Percentiles rank a stretch among this genome's conserved stretches.
Evolutionary conservation across 768 basidiomycete genomes (phyloP).

Genomic region (Tricholoma flavovirens): DNA sequence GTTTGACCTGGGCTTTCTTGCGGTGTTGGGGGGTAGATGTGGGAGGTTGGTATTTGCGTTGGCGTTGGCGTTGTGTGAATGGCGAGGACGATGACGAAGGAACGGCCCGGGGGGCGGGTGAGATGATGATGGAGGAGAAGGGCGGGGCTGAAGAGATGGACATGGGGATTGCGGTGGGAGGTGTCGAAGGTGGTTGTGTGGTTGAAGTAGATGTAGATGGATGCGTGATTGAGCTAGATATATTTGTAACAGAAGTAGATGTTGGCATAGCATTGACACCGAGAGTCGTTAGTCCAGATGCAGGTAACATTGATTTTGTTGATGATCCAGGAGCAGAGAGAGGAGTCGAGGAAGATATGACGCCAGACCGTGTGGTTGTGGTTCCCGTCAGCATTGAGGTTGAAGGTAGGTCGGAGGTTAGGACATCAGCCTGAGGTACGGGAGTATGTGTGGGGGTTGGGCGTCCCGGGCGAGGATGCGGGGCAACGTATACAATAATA

Average conservation of each 20-base stretch:
- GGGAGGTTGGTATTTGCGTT: slow-evolving; percentile 23
- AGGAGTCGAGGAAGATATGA: slow-evolving; percentile 3
- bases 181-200: not conserved
- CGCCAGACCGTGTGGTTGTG: slow-evolving; percentile 7
- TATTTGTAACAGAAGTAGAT: not conserved
- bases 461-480: slow-evolving; percentile 47
- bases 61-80: slow-evolving; percentile 10
- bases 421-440: not conserved
- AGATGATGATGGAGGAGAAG: slow-evolving; percentile 23
- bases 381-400: slow-evolving; percentile 24
- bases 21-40: slow-evolving; percentile 20
- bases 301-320: not conserved
- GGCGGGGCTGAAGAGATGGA: slow-evolving; percentile 8
- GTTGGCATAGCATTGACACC: too few relatives aligned
- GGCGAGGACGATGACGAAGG: not conserved
- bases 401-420: slow-evolving; percentile 6
- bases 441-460: slow-evolving; percentile 9
- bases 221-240: not conserved
- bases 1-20: slow-evolving; percentile 20
- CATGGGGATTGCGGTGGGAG: not conserved
- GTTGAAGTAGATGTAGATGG: slow-evolving; percentile 1
- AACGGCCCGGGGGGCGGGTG: slow-evolving; percentile 13
- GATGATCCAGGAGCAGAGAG: not conserved
- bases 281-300: not conserved
- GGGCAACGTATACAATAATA: slow-evolving; percentile 72